Base-by-base conservation (phyloP, 1,139 yeast species). In the Saccharomyces hybrid region DNA sequence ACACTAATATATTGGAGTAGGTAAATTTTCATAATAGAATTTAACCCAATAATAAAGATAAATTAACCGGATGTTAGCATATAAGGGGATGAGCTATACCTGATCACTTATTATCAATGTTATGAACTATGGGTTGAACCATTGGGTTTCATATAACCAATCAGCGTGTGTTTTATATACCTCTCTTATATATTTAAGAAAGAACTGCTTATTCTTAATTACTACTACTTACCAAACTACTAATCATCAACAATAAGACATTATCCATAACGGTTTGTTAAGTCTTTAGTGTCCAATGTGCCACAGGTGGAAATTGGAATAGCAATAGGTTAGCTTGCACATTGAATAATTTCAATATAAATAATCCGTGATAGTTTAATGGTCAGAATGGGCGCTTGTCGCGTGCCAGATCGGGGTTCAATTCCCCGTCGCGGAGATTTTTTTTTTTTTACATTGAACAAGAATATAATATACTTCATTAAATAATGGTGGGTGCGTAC, bases 321-420 rank as follows among this genome's bases (percentile, higher is more conserved):
- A 29, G n/a, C 14, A 29, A 2, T 29, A 29, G n/a, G 6, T 11
- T 29, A 29, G 6, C n/a, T 29, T 11, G n/a, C 5, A 5, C 32
- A 9, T 29, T 29, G n/a, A 11, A 11, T 29, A 11, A 31, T 31
- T 31, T 31, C 34, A 31, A 31, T 11, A 4, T 13, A 13, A 31
- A 13, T 20, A 20, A 20, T 51, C 53, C 71, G 69, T 59, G 71
- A 67, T 67, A 67, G 71, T 67, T 67, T 67, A 67, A 66, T 66
- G 71, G 71, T 66, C 58, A 67, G 71, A 66, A 66, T 67, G 65
- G 68, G 70, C 68, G 70, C 70, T 67, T 67, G 71, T 67, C 71
- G 70, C 71, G 71, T 65, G 69, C 69, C 66, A 65, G 71, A 67
- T 67, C 70, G 70, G 71, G 71, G 70, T 66, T 67, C 71, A 65